Percentiles rank a stretch among this genome's conserved stretches.
Conservation (phyloP, 306 rosid species). For the Quercus variabilis region DNA sequence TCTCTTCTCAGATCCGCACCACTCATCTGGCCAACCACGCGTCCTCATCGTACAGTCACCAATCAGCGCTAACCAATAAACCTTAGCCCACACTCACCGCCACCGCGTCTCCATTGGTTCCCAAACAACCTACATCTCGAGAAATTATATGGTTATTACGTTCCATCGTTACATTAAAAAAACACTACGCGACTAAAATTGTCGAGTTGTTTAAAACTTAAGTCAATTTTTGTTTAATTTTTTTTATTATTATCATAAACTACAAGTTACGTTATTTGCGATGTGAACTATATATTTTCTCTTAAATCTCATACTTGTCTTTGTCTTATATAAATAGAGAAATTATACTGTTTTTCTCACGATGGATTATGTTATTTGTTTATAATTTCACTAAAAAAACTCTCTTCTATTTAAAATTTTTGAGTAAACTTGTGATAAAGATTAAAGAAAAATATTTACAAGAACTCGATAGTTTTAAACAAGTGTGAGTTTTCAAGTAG, state of each 20-base stretch:
- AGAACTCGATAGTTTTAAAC: fast-evolving
- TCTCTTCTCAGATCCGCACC: not conserved
- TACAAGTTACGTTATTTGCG: too few species aligned
- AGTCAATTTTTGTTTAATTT: too few species aligned
- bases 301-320: too few species aligned
- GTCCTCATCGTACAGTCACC: slow-evolving; percentile 11
- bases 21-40: slow-evolving; percentile 17
- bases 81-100: not conserved
- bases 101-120: not conserved
- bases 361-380: fast-evolving
- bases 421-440: too few species aligned
- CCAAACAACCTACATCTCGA: not conserved
- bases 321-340: fast-evolving
- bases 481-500: fast-evolving
- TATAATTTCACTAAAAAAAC: fast-evolving
- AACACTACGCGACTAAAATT: too few species aligned
- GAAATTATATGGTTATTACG: too few species aligned
- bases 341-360: too few species aligned
- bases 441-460: too few species aligned
- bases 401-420: fast-evolving
- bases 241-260: too few species aligned
- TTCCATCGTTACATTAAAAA: too few species aligned
- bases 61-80: not conserved
- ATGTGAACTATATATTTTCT: too few species aligned
- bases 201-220: too few species aligned